Percentiles rank a stretch among this genome's conserved stretches.
Evolutionary conservation across 371 early-diverging fungal species (phyloP).

Genomic region (Mucor lusitanicus): DNA sequence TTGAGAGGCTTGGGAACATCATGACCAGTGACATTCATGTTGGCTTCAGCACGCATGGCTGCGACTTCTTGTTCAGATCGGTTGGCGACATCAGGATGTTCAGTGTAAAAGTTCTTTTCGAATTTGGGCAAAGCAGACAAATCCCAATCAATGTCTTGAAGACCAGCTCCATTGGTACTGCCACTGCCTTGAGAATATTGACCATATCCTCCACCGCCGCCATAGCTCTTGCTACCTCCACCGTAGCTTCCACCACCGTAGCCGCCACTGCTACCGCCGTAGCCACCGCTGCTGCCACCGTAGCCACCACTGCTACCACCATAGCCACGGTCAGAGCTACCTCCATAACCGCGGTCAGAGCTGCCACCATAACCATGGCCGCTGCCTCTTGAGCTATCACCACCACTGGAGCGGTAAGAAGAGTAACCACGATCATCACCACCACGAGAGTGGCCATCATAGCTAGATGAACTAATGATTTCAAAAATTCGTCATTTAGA

Average conservation of each 20-base stretch:
- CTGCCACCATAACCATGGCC: slow-evolving; percentile 17
- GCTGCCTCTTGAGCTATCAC: slow-evolving; percentile 21
- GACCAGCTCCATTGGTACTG: slow-evolving; percentile 57
- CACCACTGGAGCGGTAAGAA: slow-evolving; percentile 37
- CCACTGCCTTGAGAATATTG: slow-evolving; percentile 46
- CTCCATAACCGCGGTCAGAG: slow-evolving; percentile 15
- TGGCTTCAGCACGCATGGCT: slow-evolving; percentile 64
- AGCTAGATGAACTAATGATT: slow-evolving; percentile 26
- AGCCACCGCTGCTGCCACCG: slow-evolving; percentile 4
- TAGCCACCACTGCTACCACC: slow-evolving; percentile 17
- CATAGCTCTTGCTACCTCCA: slow-evolving; percentile 10
- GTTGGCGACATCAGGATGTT: slow-evolving; percentile 62
- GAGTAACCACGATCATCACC: slow-evolving; percentile 51
- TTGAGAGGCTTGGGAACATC: slow-evolving; percentile 81
- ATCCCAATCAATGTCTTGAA: slow-evolving; percentile 75
- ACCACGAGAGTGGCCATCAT: slow-evolving; percentile 40
- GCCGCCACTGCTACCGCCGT: slow-evolving; percentile 39
- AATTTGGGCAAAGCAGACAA: slow-evolving; percentile 68
- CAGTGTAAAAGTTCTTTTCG: slow-evolving; percentile 95
- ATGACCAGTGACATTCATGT: slow-evolving; percentile 75
- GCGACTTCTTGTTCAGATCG: slow-evolving; percentile 63
- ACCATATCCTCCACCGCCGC: slow-evolving; percentile 32
- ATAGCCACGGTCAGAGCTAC: slow-evolving; percentile 8
- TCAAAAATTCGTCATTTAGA: background rate
- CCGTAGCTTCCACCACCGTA: slow-evolving; percentile 33